Base-by-base conservation (phyloP, 441 rosid genomes). In the Populus tomentosa region DNA sequence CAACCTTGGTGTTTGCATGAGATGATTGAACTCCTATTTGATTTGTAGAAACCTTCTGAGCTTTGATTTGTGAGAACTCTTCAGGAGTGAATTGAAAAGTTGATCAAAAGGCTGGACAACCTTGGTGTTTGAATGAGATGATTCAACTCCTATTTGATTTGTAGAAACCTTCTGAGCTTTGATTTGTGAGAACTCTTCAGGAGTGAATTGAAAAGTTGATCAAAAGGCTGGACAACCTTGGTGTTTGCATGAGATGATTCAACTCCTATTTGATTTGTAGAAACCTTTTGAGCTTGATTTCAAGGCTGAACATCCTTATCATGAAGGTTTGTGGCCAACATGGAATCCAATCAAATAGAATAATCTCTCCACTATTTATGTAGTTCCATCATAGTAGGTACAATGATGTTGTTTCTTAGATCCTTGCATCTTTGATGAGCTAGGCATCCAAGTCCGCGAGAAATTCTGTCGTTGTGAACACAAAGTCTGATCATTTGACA, bases 391-490 rank as follows among this genome's bases (percentile, higher is more conserved):
- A 32, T 1, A 67, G 5, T 67, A 32, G 8, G 70, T 13, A 23
- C 1, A 67, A 21, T 14, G 23, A 0, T 30, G 5, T 2, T 1
- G 0, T 67, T 67, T 67, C 0, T 6, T 32, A 0, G 23, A 0
- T 32, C 70, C 38, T 67, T 32, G n/a, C 0, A 0, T 53, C 0
- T 0, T 16, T 53, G 3, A 16, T 50, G 59, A 16, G 6, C 8
- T 0, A 16, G 21, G 0, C 21, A 16, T 53, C 61, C 3, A 16
- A 53, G 4, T 53, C 16, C 1, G 8, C 1, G 5, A 40, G 4
- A 40, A 10, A 40, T 10, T 11, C 7, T 40, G 14, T 10, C 7
- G 0, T 1, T 16, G n/a, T 53, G 8, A 1, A 53, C 26, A 0
- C 0, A 1, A 2, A 53, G 2, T 2, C 8, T 16, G 2, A 0